These are phyloP conservation scores for Backusella luteola DNA, from an alignment of 192 early-diverging fungal species.

Conservation along the genomic window DNA sequence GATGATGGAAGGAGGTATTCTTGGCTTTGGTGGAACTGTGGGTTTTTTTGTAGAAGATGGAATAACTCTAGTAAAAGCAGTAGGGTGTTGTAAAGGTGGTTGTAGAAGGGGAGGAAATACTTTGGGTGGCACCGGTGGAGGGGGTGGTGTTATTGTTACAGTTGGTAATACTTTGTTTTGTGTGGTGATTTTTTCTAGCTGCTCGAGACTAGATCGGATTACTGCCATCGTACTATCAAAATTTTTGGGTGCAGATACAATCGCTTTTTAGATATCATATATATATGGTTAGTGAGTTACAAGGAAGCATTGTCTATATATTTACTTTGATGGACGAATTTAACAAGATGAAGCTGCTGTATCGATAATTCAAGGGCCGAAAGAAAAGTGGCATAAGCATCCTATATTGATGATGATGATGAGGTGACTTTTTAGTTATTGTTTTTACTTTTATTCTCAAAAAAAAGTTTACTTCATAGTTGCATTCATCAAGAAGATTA, in stretches of 20 bases:
- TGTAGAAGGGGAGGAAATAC: background rate
- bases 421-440: background rate
- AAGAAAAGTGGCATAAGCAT: constrained; percentile 46
- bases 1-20: constrained; percentile 5
- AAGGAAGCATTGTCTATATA: background rate
- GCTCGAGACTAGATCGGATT: constrained; percentile 12
- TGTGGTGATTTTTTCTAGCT: constrained; percentile 9
- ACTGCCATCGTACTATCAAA: background rate
- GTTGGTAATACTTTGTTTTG: constrained; percentile 15
- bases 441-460: background rate
- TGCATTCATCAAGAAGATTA: constrained; percentile 38
- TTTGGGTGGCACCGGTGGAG: constrained; percentile 27
- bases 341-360: constrained; percentile 46
- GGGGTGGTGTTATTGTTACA: background rate
- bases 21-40: constrained; percentile 49
- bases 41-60: constrained; percentile 13
- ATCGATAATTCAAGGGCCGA: constrained; percentile 43
- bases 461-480: constrained; percentile 43
- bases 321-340: constrained; percentile 57
- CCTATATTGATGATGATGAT: background rate
- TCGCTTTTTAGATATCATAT: background rate
- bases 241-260: background rate
- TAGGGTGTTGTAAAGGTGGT: background rate
- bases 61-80: background rate
- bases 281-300: background rate